Evolutionary conservation across 345 rosid genomes (phyloP).

Genomic region (Salix dunnii): DNA sequence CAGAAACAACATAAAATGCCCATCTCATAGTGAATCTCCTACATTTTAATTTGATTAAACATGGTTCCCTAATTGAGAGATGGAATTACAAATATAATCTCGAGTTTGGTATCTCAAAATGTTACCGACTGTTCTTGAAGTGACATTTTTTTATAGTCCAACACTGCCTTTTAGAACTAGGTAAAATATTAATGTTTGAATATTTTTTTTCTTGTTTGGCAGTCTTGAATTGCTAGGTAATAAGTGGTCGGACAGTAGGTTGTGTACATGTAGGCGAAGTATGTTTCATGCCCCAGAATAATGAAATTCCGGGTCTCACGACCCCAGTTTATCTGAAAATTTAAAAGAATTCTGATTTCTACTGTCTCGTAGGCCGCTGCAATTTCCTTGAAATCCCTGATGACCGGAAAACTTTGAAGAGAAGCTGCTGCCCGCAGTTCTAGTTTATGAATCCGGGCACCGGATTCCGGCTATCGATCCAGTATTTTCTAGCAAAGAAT

Average conservation of each 20-base stretch:
- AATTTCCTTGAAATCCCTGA: slow-evolving; percentile 1
- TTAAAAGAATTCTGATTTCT: background rate
- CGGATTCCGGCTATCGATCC: background rate
- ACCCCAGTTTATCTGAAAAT: background rate
- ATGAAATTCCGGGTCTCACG: background rate
- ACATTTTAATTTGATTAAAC: background rate
- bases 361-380: background rate
- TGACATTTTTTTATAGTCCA: background rate
- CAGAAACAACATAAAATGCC: no score
- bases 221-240: background rate
- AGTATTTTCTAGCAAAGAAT: background rate
- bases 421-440: background rate
- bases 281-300: background rate
- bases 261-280: background rate
- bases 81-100: background rate
- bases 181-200: background rate
- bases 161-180: background rate
- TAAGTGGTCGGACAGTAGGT: background rate
- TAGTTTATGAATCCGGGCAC: background rate
- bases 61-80: background rate
- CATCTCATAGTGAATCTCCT: background rate
- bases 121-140: background rate
- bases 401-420: background rate
- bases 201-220: background rate
- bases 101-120: background rate